A percentile compares a stretch with the other conserved stretches of the same genome.
Conservation (phyloP, 768 basidiomycete genomes). For the Glaciozyma antarctica region DNA sequence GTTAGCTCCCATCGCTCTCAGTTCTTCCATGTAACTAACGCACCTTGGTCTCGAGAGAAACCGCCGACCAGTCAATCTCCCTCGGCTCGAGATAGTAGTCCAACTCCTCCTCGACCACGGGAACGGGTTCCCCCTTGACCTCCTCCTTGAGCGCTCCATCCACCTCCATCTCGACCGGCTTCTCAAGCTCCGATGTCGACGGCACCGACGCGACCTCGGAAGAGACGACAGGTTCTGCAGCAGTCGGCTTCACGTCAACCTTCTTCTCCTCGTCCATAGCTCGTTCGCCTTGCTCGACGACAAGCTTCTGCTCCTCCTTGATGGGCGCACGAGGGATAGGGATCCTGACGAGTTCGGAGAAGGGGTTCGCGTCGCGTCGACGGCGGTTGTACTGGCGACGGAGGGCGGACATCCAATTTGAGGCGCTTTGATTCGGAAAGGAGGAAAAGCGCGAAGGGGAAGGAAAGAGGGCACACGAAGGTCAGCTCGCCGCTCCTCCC, state of each 20-base stretch:
- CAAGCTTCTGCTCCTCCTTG: neutral
- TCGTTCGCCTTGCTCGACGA: neutral
- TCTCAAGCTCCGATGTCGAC: neutral
- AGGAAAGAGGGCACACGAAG: neutral
- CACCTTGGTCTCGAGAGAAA: slow-evolving; percentile 26
- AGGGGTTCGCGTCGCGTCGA: slow-evolving; percentile 21
- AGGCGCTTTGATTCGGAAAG: slow-evolving; percentile 1
- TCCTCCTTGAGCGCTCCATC: neutral
- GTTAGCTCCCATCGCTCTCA: neutral
- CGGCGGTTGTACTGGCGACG: slow-evolving; percentile 27
- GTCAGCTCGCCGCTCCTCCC: neutral
- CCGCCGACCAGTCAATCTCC: slow-evolving; percentile 28
- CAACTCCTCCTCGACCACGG: slow-evolving; percentile 8
- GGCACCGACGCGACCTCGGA: neutral
- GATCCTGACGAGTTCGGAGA: slow-evolving; percentile 2
- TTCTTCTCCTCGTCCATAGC: neutral
- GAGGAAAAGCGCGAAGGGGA: neutral
- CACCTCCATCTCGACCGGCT: slow-evolving; percentile 1
- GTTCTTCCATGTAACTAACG: neutral
- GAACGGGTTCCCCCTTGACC: neutral
- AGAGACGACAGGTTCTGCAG: neutral
- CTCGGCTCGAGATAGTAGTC: slow-evolving; percentile 20
- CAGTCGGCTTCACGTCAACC: neutral
- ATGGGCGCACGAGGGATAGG: neutral
- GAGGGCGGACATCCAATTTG: slow-evolving; percentile 25